Evolutionary conservation across 2,329 filamentous ascomycete genomes (phyloP).

Genomic region (Sporothrix brunneoviolacea): DNA sequence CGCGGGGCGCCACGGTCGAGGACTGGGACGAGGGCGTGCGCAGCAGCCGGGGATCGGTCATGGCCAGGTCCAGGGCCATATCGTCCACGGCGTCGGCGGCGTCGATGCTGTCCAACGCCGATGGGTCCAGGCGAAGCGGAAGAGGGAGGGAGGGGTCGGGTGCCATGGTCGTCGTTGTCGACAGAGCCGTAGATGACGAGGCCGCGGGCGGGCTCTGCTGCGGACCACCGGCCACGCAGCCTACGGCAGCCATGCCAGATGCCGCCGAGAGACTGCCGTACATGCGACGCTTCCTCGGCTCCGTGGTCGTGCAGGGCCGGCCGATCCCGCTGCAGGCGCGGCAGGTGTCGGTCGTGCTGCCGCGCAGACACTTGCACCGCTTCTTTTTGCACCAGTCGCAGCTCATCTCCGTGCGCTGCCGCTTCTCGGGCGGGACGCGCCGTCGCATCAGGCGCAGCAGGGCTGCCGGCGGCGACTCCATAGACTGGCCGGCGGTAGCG

Average conservation of each 20-base stretch:
- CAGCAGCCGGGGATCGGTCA: constrained; percentile 2
- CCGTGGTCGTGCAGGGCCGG: constrained; percentile 17
- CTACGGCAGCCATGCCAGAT: too few relatives aligned
- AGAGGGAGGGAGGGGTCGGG: too few relatives aligned
- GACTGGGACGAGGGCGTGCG: too few relatives aligned
- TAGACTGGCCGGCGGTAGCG: neutral
- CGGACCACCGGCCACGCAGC: too few relatives aligned
- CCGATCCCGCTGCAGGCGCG: constrained; percentile 18
- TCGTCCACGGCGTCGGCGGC: too few relatives aligned
- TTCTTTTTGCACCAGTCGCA: constrained; percentile 22
- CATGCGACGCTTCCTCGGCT: constrained; percentile 16
- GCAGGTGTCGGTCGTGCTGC: constrained; percentile 16
- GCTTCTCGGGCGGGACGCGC: constrained; percentile 19
- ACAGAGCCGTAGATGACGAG: too few relatives aligned
- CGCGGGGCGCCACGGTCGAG: too few relatives aligned
- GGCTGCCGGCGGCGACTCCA: constrained; percentile 11
- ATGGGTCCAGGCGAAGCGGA: neutral
- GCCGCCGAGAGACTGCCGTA: too few relatives aligned
- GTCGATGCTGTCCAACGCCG: neutral
- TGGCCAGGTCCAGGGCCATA: neutral
- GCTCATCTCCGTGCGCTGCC: constrained; percentile 20
- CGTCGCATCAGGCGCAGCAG: constrained; percentile 19
- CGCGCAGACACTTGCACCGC: constrained; percentile 20
- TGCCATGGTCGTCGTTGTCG: too few relatives aligned
- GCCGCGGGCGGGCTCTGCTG: too few relatives aligned